Conservation (phyloP, 345 rosid species). For the Brassica cretica region DNA sequence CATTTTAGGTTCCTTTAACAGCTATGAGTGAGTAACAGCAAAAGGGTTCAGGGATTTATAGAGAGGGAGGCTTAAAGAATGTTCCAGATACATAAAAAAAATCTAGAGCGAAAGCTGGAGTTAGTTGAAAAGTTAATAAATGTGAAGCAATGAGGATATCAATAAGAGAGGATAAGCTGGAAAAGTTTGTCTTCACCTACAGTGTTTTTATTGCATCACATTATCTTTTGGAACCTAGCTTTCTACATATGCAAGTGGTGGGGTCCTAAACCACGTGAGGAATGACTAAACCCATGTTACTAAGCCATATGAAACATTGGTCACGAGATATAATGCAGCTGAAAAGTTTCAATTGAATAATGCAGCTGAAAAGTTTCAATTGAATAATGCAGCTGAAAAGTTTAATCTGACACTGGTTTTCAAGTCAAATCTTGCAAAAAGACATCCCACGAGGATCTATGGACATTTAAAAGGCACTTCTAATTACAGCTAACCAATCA, state of each 20-base stretch:
- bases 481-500: conserved; percentile 13
- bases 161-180: conserved; percentile 37
- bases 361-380: conserved; percentile 23
- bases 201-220: conserved; percentile 5
- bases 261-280: conserved; percentile 38
- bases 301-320: conserved; percentile 27
- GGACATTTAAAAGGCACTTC: conserved; percentile 2
- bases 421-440: conserved; percentile 10
- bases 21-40: conserved; percentile 12
- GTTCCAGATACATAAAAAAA: background rate
- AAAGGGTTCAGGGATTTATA: conserved; percentile 27
- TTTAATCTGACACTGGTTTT: conserved; percentile 5
- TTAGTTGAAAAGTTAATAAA: conserved; percentile 35
- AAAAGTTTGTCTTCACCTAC: conserved; percentile 25
- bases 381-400: conserved; percentile 32
- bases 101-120: conserved; percentile 13
- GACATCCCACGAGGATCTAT: conserved; percentile 35
- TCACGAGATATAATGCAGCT: conserved; percentile 24
- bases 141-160: conserved; percentile 25
- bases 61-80: background rate
- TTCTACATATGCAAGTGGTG: conserved; percentile 26
- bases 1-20: conserved; percentile 21
- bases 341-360: conserved; percentile 27
- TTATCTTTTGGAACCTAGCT: conserved; percentile 35
- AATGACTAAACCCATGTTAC: conserved; percentile 34